A percentile compares a stretch with the other conserved stretches of the same genome.
Evolutionary conservation across 345 rosid species (phyloP).

Genomic region (Hypericum androsaemum): DNA sequence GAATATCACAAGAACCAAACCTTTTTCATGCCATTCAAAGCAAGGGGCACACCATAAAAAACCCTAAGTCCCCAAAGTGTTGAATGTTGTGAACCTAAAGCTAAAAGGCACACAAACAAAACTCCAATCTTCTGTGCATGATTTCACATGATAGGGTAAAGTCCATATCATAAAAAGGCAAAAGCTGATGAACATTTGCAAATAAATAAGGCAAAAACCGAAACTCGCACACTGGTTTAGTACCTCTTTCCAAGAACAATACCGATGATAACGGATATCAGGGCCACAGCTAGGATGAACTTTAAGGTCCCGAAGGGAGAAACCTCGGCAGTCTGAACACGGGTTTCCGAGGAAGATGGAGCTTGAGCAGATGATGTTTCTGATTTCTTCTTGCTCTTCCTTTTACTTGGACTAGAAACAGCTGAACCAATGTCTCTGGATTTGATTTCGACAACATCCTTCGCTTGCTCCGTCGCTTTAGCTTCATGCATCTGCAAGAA

Average conservation of each 20-base stretch:
- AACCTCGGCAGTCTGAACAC: constrained; percentile 20
- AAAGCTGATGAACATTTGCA: too few species aligned
- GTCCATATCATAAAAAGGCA: too few species aligned
- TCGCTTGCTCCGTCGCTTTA: constrained; percentile 4
- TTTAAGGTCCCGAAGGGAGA: constrained; percentile 38
- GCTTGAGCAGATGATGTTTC: constrained; percentile 36
- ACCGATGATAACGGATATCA: constrained; percentile 66
- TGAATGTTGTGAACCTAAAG: too few species aligned
- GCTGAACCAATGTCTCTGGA: constrained; percentile 59
- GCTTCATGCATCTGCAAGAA: constrained; percentile 28
- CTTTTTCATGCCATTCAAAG: too few species aligned
- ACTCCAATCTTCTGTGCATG: too few species aligned
- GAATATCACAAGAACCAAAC: too few species aligned
- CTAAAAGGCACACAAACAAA: too few species aligned
- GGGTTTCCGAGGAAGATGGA: constrained; percentile 27
- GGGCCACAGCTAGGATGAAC: constrained; percentile 55
- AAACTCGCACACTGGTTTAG: constrained; percentile 13
- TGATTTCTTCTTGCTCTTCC: constrained; percentile 68
- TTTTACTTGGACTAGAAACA: constrained; percentile 48
- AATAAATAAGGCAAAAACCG: too few species aligned
- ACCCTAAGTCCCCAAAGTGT: too few species aligned
- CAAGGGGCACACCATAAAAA: too few species aligned
- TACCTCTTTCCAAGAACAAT: constrained; percentile 69
- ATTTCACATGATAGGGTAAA: too few species aligned
- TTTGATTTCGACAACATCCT: constrained; percentile 43